phyloP scores from a whole-genome alignment of 371 early-diverging fungal genomes.

The Mucor indicus region DNA sequence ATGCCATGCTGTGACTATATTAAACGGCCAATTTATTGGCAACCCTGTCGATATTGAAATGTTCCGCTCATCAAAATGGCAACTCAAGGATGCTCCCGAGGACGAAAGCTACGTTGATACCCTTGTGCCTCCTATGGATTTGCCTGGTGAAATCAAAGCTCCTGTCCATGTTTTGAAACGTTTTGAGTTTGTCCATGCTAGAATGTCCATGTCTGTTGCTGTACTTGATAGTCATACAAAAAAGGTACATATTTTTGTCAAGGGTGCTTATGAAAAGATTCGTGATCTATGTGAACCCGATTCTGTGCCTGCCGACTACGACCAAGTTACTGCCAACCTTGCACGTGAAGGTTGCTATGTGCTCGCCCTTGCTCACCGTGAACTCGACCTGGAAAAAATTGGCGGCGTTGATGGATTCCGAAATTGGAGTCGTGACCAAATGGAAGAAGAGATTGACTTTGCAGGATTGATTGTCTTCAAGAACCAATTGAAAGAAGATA shows the following conservation, averaged over 20 bases:
- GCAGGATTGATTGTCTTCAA: constrained; percentile 82
- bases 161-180: constrained; percentile 61
- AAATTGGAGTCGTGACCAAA: constrained; percentile 55
- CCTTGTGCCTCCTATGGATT: constrained; percentile 25
- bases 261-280: constrained; percentile 83
- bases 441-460: constrained; percentile 68
- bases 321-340: constrained; percentile 47
- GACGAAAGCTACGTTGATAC: constrained; percentile 34
- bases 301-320: constrained; percentile 67
- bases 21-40: constrained; percentile 64
- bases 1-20: constrained; percentile 81
- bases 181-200: constrained; percentile 84
- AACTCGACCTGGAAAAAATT: constrained; percentile 37
- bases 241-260: constrained; percentile 70
- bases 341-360: constrained; percentile 81
- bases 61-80: constrained; percentile 73
- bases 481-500: constrained; percentile 83
- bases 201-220: constrained; percentile 86
- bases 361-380: constrained; percentile 67
- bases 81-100: constrained; percentile 22
- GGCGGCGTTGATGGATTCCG: constrained; percentile 39
- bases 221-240: constrained; percentile 55
- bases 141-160: constrained; percentile 11
- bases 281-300: constrained; percentile 49
- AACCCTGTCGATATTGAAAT: constrained; percentile 94